Percentiles rank a stretch among this genome's conserved stretches.
Evolutionary conservation across 2,329 filamentous ascomycete species (phyloP).

Genomic region (Aspergillus alliaceus): DNA sequence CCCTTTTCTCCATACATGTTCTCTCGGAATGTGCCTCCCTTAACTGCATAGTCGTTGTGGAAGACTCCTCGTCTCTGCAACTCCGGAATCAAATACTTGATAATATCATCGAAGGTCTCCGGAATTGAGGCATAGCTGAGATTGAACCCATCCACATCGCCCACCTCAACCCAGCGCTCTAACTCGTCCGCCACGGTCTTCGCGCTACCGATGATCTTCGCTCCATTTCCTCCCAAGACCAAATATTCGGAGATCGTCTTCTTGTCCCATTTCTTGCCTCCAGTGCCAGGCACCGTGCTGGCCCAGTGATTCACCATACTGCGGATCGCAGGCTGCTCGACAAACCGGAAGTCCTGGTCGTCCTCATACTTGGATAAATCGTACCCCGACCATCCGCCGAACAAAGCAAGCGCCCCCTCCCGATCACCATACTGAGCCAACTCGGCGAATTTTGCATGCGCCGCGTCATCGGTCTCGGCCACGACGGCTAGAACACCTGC

Average conservation of each 20-base stretch:
- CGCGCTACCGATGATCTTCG: constrained; percentile 37
- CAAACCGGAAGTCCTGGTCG: constrained; percentile 48
- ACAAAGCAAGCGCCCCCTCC: constrained; percentile 46
- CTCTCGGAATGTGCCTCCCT: constrained; percentile 41
- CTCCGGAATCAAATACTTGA: constrained; percentile 33
- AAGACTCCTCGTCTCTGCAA: constrained; percentile 38
- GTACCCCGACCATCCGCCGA: constrained; percentile 50
- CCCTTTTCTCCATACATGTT: constrained; percentile 36
- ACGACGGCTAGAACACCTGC: constrained; percentile 47
- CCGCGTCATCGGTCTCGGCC: constrained; percentile 46
- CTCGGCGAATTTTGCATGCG: constrained; percentile 44
- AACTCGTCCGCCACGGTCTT: constrained; percentile 39
- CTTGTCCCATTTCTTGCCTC: constrained; percentile 42
- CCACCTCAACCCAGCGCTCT: constrained; percentile 37
- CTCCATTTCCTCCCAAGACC: constrained; percentile 34
- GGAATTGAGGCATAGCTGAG: constrained; percentile 35
- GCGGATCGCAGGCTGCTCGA: constrained; percentile 42
- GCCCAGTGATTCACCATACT: constrained; percentile 49
- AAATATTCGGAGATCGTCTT: constrained; percentile 36
- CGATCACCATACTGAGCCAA: constrained; percentile 45
- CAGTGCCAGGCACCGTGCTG: constrained; percentile 41
- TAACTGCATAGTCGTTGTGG: constrained; percentile 37
- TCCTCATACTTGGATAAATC: constrained; percentile 45
- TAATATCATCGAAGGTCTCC: constrained; percentile 38
- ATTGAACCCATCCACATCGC: constrained; percentile 38